phyloP scores from a whole-genome alignment of 2,329 filamentous ascomycete genomes.

The Aspergillus puulaauensis region DNA sequence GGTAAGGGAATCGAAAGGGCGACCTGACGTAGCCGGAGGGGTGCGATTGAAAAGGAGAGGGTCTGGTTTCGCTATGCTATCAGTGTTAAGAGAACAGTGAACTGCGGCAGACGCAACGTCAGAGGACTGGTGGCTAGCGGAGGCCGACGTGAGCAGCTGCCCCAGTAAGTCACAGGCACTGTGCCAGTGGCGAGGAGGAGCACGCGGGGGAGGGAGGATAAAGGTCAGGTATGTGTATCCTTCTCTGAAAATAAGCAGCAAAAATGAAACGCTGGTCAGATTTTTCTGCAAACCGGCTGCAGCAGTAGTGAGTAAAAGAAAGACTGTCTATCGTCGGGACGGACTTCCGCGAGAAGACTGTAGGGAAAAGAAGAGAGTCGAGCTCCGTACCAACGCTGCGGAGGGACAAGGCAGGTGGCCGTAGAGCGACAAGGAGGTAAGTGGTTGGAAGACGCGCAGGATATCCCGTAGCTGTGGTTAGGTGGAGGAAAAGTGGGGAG shows the following conservation, averaged over 20 bases:
- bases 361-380: background rate
- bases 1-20: background rate
- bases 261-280: conserved; percentile 5
- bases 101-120: conserved; percentile 18
- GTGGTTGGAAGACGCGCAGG: background rate
- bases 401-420: background rate
- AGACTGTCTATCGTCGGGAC: conserved; percentile 2
- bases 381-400: background rate
- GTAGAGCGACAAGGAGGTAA: background rate
- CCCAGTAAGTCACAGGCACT: conserved; percentile 34
- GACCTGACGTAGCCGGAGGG: background rate
- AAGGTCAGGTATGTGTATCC: background rate
- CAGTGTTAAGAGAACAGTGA: conserved; percentile 4
- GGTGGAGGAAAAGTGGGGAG: conserved; percentile 5
- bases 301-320: conserved; percentile 4
- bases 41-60: background rate
- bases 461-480: background rate
- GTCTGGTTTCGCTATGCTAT: conserved; percentile 11
- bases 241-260: background rate
- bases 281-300: conserved; percentile 12
- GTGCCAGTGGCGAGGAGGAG: conserved; percentile 21
- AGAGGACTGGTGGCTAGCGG: conserved; percentile 24
- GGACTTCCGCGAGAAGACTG: background rate
- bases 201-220: conserved; percentile 14
- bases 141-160: conserved; percentile 32